These are phyloP conservation scores for Gnetum montanum DNA, from an alignment of 75 land plant species.

Conservation along the genomic window DNA sequence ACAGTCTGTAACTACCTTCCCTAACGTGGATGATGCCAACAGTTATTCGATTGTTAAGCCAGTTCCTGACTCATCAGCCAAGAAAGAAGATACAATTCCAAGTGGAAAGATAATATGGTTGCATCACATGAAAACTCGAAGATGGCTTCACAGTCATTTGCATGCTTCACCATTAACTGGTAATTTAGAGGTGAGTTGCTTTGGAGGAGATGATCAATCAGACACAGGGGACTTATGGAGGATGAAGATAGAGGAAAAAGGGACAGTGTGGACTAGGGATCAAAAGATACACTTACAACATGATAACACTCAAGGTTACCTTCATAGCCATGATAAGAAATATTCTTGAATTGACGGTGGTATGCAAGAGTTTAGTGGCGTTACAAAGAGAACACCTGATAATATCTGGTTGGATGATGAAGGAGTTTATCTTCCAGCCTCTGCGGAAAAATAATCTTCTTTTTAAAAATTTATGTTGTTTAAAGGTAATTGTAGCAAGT, in stretches of 20 bases:
- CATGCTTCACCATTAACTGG: conserved; percentile 87
- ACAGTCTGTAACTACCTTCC: conserved; percentile 84
- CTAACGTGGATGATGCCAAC: conserved; percentile 72
- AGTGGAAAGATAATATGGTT: conserved; percentile 50
- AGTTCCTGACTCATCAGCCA: conserved; percentile 40
- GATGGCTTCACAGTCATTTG: conserved; percentile 91
- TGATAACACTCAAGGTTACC: conserved; percentile 67
- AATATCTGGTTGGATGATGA: conserved; percentile 90
- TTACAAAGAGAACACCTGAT: conserved; percentile 66
- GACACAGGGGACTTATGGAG: conserved; percentile 91
- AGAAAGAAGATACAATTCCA: conserved; percentile 70
- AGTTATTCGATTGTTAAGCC: conserved; percentile 84
- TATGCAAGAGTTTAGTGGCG: conserved; percentile 95
- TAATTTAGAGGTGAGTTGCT: conserved; percentile 90
- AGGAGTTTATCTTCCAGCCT: conserved; percentile 71
- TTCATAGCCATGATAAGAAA: conserved; percentile 92
- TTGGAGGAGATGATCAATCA: conserved; percentile 62
- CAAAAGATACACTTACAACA: conserved; percentile 76
- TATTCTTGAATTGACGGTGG: conserved; percentile 75
- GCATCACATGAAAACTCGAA: conserved; percentile 83
- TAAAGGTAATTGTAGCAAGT: too few relatives aligned
- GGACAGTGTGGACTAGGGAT: conserved; percentile 70
- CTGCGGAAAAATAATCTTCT: conserved; percentile 14
- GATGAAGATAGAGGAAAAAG: conserved; percentile 88
- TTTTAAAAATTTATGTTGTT: background rate